These are phyloP conservation scores for Triglochin maritima DNA, from an alignment of 106 monocot genomes.

Conservation along the genomic window DNA sequence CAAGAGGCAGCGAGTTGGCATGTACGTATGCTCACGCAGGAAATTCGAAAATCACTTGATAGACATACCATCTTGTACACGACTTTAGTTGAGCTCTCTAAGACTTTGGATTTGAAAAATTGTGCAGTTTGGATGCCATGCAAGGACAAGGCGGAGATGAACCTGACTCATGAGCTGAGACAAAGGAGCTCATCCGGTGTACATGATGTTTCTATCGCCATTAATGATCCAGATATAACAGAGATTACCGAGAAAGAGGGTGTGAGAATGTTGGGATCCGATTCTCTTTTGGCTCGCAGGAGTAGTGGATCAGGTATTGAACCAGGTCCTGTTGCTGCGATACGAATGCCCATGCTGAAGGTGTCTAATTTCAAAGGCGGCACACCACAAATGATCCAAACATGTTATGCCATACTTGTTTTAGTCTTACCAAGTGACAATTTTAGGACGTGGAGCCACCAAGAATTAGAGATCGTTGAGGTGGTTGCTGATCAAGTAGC, in stretches of 20 bases:
- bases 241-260: neutral
- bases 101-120: conserved; percentile 5
- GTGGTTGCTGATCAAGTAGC: conserved; percentile 41
- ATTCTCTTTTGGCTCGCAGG: conserved; percentile 4
- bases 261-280: neutral
- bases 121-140: conserved; percentile 17
- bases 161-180: neutral
- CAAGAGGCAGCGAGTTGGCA: conserved; percentile 14
- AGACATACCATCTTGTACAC: conserved; percentile 13
- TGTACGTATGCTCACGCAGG: conserved; percentile 9
- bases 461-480: conserved; percentile 34
- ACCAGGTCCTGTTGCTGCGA: neutral
- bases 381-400: neutral
- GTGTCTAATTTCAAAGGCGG: neutral
- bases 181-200: neutral
- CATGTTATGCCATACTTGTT: conserved; percentile 4
- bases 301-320: neutral
- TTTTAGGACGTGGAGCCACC: conserved; percentile 2
- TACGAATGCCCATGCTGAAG: conserved; percentile 2
- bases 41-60: conserved; percentile 13
- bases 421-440: conserved; percentile 5
- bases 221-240: conserved; percentile 5
- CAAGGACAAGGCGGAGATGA: neutral
- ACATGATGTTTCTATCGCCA: neutral
- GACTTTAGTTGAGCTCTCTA: conserved; percentile 14